Percentiles rank a stretch among this genome's conserved stretches.
Evolutionary conservation across 139 green algal genomes (phyloP).

Genomic region (Deuterostichococcus epilithicus): DNA sequence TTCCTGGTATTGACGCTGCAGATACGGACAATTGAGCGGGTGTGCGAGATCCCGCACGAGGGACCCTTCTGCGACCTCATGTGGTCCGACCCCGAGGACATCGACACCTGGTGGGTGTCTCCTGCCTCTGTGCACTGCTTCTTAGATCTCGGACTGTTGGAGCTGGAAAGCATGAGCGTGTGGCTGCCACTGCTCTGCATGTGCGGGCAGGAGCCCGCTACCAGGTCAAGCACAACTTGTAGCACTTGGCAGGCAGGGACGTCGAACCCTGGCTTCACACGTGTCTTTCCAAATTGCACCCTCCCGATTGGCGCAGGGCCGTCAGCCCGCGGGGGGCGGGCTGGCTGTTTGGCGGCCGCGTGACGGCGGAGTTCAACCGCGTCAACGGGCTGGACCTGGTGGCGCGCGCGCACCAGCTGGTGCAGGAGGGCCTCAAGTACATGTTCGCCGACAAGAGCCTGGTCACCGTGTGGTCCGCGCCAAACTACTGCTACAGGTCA

Average conservation of each 20-base stretch:
- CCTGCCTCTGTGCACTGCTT: constrained; percentile 58
- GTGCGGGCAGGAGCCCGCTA: too few relatives aligned
- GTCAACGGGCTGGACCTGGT: constrained; percentile 96
- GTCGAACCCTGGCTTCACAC: too few relatives aligned
- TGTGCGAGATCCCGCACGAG: constrained; percentile 98
- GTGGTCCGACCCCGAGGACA: constrained; percentile 99
- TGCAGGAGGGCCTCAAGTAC: constrained; percentile 98
- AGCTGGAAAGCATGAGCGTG: too few relatives aligned
- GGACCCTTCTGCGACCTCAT: constrained; percentile 96
- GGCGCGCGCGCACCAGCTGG: constrained; percentile 96
- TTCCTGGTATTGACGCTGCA: constrained; percentile 31
- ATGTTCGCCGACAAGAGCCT: constrained; percentile 88
- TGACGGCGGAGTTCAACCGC: constrained; percentile 92
- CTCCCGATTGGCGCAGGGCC: constrained; percentile 35
- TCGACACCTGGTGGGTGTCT: constrained; percentile 95
- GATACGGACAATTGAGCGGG: constrained; percentile 93
- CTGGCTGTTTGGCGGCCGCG: constrained; percentile 92
- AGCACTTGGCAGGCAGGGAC: too few relatives aligned
- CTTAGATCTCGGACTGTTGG: background rate
- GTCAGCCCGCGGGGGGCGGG: constrained; percentile 83
- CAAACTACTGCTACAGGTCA: constrained; percentile 98
- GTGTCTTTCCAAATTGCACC: too few relatives aligned
- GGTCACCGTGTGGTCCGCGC: constrained; percentile 96
- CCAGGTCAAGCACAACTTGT: too few relatives aligned
- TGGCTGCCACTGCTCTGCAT: too few relatives aligned